phyloP scores from a whole-genome alignment of 345 rosid species.

The Barbarea vulgaris region DNA sequence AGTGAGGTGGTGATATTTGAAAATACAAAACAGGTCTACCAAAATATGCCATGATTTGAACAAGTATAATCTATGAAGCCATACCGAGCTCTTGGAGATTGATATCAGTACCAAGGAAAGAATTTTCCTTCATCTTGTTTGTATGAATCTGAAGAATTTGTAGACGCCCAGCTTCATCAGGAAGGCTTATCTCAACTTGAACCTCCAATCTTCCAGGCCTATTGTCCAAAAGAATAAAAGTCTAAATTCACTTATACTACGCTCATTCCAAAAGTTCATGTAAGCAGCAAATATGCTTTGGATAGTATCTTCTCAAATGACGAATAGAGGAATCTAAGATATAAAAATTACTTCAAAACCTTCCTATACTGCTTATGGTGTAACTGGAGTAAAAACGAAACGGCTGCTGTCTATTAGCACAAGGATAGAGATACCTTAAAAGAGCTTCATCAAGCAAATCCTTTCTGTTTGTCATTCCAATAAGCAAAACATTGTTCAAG shows the following conservation, averaged over 20 bases:
- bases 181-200: slow-evolving; percentile 99
- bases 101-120: slow-evolving; percentile 88
- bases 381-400: slow-evolving; percentile 1
- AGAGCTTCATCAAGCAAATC: slow-evolving; percentile 99
- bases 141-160: slow-evolving; percentile 99
- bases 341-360: slow-evolving; percentile 6
- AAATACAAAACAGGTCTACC: slow-evolving; percentile 13
- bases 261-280: neutral
- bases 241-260: slow-evolving; percentile 2
- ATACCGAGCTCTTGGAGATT: slow-evolving; percentile 90
- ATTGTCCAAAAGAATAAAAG: slow-evolving; percentile 27
- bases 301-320: slow-evolving; percentile 6
- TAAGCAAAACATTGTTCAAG: slow-evolving; percentile 94
- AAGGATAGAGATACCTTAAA: slow-evolving; percentile 61
- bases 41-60: slow-evolving; percentile 10
- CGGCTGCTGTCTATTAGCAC: neutral
- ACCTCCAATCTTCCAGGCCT: slow-evolving; percentile 99
- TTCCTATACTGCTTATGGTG: neutral
- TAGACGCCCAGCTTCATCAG: slow-evolving; percentile 94
- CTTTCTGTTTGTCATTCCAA: slow-evolving; percentile 99
- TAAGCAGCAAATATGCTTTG: slow-evolving; percentile 1
- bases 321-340: neutral
- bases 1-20: neutral
- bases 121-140: slow-evolving; percentile 96
- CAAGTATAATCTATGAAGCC: slow-evolving; percentile 22